Percentiles rank a stretch among this genome's conserved stretches.
phyloP scores from a whole-genome alignment of 176 grass and related monocot species.

The Rhipidocladum racemiflorum region DNA sequence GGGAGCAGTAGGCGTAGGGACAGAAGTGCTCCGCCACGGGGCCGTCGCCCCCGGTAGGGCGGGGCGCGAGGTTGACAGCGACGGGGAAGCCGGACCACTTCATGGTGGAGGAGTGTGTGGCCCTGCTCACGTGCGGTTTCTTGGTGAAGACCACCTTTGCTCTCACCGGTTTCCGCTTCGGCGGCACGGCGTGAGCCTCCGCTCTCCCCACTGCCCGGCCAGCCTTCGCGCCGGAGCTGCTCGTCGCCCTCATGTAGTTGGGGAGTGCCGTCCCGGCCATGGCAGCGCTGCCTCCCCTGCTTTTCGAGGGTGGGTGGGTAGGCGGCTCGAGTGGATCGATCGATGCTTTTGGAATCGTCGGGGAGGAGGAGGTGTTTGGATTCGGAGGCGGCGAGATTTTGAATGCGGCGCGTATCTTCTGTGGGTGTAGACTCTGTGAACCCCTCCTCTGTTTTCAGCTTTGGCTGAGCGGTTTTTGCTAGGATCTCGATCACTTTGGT shows the following conservation, averaged over 20 bases:
- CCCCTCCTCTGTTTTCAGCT: neutral
- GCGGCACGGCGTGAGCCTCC: conserved; percentile 16
- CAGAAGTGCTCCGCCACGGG: conserved; percentile 42
- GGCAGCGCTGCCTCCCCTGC: conserved; percentile 25
- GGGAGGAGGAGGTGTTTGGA: neutral
- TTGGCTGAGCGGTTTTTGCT: neutral
- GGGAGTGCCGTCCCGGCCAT: conserved; percentile 30
- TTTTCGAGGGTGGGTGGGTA: neutral
- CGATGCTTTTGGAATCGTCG: conserved; percentile 25
- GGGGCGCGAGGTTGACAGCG: neutral
- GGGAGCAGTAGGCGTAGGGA: conserved; percentile 77
- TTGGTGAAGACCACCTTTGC: conserved; percentile 23
- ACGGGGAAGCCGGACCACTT: conserved; percentile 43
- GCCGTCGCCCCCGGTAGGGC: conserved; percentile 15
- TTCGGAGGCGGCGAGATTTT: conserved; percentile 22
- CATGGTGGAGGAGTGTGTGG: conserved; percentile 67
- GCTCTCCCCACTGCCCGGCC: conserved; percentile 29
- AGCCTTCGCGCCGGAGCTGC: conserved; percentile 50
- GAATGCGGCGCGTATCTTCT: conserved; percentile 31
- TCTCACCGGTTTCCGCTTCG: conserved; percentile 30
- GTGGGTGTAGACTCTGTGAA: neutral
- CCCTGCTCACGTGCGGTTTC: conserved; percentile 35
- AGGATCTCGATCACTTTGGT: neutral
- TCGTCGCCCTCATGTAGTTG: conserved; percentile 80
- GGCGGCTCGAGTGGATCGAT: neutral